Base-by-base conservation (phyloP, 2,329 filamentous ascomycete genomes). In the Trichoderma atrobrunneum region DNA sequence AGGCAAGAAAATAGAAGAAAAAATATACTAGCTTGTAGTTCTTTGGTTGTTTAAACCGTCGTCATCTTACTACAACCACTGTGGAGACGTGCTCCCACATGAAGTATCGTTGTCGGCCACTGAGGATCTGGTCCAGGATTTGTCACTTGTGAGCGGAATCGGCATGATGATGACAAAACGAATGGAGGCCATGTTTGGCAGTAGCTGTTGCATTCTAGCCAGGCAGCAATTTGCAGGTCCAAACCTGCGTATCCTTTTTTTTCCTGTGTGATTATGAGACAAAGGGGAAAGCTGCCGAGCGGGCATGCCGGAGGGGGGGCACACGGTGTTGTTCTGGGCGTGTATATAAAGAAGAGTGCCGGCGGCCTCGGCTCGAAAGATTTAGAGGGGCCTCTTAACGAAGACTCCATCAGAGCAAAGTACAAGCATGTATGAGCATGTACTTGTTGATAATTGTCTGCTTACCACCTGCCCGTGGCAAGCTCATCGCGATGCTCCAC, bases 271-370 rank as follows among this genome's bases (percentile, higher is more conserved):
- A 30, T 62, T 36, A 48, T 39, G 39, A 70, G 30, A 54, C 57
- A 61, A 61, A 70, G 43, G 43, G 39, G 57, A 34, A 57, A 67
- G 64, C 51, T 59, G 66, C 66, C 56, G 51, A 67, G 67, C 67
- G 67, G 67, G 11, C 57, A 21, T 62, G 26, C 57, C 67, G 67
- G 67, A 69, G 67, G 34, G 66, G 56, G 39, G 67, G 67, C 59
- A 36, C 51, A 67, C 39, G n/a, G 11, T 24, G 30, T 48, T 34
- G 14, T 21, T 70, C 48, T 70, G 57, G 67, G 67, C 57, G 67
- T 70, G 67, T 70, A 54, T 70, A 70, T 70, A 70, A 70, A 54
- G 39, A 70, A 54, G 57, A 70, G n/a, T 62, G 10, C 39, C 67
- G 57, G 57, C 67, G 57, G 57, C 57, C 57, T 70, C 67, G 67